These are phyloP conservation scores for Alloascoidea hylecoeti DNA, from an alignment of 805 yeast species.

Conservation along the genomic window DNA sequence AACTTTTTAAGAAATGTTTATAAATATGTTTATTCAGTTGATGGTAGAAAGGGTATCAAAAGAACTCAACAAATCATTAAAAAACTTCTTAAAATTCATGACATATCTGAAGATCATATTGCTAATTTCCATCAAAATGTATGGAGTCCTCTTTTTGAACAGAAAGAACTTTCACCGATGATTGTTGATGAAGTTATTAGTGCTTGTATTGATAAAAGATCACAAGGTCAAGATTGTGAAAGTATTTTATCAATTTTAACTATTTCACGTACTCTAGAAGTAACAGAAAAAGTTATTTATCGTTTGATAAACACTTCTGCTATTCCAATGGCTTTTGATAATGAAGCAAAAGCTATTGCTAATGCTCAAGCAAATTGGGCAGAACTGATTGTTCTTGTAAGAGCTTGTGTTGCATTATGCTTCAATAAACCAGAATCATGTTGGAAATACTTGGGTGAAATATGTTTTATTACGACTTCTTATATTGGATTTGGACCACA, in stretches of 20 bases:
- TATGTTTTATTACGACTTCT: constrained; percentile 51
- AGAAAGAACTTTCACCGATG: constrained; percentile 39
- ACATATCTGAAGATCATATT: constrained; percentile 21
- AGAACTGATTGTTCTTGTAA: constrained; percentile 55
- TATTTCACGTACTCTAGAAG: constrained; percentile 53
- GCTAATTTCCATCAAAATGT: constrained; percentile 43
- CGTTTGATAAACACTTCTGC: constrained; percentile 41
- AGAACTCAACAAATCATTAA: constrained; percentile 47
- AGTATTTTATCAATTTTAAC: constrained; percentile 48
- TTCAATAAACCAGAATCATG: constrained; percentile 37
- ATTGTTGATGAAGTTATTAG: constrained; percentile 64
- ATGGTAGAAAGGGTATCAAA: constrained; percentile 45
- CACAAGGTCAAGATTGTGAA: constrained; percentile 37
- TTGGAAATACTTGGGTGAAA: constrained; percentile 38
- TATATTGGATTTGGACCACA: constrained; percentile 34
- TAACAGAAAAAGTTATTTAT: constrained; percentile 49
- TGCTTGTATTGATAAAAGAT: constrained; percentile 61
- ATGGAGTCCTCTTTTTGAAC: constrained; percentile 56
- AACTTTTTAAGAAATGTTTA: constrained; percentile 70
- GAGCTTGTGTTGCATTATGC: constrained; percentile 46
- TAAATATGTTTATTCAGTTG: constrained; percentile 34
- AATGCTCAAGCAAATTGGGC: constrained; percentile 45
- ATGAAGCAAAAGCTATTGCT: constrained; percentile 28
- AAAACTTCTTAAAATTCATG: constrained; percentile 38
- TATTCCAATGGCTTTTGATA: constrained; percentile 21